A percentile compares a stretch with the other conserved stretches of the same genome.
phyloP scores from a whole-genome alignment of 805 yeast species.

The Cyberlindnera veronae region DNA sequence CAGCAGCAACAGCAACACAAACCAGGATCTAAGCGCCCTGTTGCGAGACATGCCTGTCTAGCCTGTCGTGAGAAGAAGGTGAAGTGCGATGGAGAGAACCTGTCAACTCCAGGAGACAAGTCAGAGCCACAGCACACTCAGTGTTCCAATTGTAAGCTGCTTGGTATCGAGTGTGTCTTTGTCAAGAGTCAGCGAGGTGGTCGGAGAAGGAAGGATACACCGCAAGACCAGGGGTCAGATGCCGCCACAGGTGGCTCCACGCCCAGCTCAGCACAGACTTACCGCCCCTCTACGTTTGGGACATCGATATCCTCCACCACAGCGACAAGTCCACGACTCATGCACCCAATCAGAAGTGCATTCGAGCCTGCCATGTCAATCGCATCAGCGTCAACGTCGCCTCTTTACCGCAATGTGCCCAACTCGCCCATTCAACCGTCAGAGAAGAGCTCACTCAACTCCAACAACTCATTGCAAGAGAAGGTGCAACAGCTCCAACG shows the following conservation, averaged over 20 bases:
- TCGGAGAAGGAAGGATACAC: conserved; percentile 33
- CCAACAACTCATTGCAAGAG: conserved; percentile 16
- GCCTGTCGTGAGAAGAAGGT: conserved; percentile 63
- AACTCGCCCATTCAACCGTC: conserved; percentile 8
- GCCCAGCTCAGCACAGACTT: conserved; percentile 1
- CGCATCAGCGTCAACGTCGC: conserved; percentile 15
- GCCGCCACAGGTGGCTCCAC: too few relatives aligned
- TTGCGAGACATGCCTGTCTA: conserved; percentile 59
- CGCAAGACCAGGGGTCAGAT: background rate
- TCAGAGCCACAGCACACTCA: conserved; percentile 26
- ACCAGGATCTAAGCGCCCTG: conserved; percentile 46
- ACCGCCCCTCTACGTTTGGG: background rate
- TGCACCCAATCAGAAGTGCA: conserved; percentile 3
- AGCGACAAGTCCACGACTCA: conserved; percentile 4
- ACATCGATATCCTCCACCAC: conserved; percentile 1
- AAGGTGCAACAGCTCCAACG: conserved; percentile 23
- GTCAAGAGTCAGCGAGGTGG: conserved; percentile 59
- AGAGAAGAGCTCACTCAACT: conserved; percentile 5
- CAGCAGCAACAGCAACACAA: conserved; percentile 2
- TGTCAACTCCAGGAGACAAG: conserved; percentile 25
- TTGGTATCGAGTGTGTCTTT: conserved; percentile 49
- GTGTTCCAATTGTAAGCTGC: conserved; percentile 48
- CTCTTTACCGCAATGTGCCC: conserved; percentile 12
- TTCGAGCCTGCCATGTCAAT: conserved; percentile 8
- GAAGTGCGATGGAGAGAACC: conserved; percentile 60